These are phyloP conservation scores for Fimicolochytrium jonesii DNA, from an alignment of 192 early-diverging fungal genomes.

Conservation along the genomic window DNA sequence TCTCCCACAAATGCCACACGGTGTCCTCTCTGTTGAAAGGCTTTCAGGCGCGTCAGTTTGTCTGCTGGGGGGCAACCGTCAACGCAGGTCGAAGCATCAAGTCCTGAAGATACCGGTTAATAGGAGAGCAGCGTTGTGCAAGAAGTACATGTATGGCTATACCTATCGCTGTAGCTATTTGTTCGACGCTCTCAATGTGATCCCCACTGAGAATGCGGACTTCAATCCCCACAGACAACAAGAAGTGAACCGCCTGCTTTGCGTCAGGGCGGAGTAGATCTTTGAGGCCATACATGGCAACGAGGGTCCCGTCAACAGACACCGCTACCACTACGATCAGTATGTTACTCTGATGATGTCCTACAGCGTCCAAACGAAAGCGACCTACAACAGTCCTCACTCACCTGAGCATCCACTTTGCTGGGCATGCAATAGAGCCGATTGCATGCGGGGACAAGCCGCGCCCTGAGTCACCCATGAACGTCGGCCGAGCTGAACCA, in stretches of 20 bases:
- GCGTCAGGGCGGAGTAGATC: neutral
- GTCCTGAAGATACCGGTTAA: too few relatives aligned
- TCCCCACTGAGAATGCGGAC: neutral
- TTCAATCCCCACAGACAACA: neutral
- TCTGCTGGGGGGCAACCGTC: neutral
- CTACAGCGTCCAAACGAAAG: too few relatives aligned
- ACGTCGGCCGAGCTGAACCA: too few relatives aligned
- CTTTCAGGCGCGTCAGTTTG: neutral
- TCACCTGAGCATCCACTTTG: too few relatives aligned
- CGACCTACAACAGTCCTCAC: too few relatives aligned
- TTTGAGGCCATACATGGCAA: neutral
- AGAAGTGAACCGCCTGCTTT: neutral
- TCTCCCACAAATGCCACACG: constrained; percentile 59
- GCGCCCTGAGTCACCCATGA: too few relatives aligned
- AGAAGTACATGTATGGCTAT: too few relatives aligned
- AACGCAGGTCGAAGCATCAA: neutral
- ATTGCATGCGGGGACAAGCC: too few relatives aligned
- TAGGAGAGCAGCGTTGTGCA: too few relatives aligned
- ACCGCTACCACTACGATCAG: neutral
- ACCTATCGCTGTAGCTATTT: too few relatives aligned
- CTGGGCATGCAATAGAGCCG: too few relatives aligned
- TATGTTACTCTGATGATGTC: too few relatives aligned
- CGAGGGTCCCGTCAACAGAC: neutral
- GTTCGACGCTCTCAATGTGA: neutral
- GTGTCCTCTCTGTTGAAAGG: neutral